Conservation (phyloP, 2,329 filamentous ascomycete genomes). For the Emmonsiellopsis sp. region DNA sequence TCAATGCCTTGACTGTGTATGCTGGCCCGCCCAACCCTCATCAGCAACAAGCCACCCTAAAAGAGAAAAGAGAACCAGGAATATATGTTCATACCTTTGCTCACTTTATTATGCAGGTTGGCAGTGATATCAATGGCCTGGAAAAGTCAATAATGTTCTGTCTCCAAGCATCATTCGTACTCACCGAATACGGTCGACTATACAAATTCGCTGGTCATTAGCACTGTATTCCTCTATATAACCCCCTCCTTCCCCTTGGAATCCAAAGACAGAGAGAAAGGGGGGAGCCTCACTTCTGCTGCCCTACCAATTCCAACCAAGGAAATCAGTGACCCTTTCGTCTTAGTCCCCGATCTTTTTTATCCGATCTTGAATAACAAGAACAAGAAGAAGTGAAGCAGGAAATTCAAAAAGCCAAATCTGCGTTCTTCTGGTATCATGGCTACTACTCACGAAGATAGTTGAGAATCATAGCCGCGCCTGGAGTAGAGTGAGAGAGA, state of each 20-base stretch:
- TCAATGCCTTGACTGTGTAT: constrained; percentile 51
- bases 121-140: constrained; percentile 50
- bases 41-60: background rate
- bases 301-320: background rate
- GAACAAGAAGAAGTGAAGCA: background rate
- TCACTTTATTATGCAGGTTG: constrained; percentile 53
- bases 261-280: background rate
- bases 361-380: background rate
- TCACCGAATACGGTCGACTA: constrained; percentile 47
- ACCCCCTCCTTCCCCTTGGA: background rate
- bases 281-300: constrained; percentile 1
- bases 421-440: background rate
- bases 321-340: background rate
- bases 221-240: no score
- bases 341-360: no score
- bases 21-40: constrained; percentile 26
- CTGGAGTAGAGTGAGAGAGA: constrained; percentile 15
- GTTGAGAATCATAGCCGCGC: constrained; percentile 37
- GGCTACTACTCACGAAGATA: constrained; percentile 39
- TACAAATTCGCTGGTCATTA: background rate
- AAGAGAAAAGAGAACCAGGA: background rate
- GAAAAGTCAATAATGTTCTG: background rate
- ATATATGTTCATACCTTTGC: constrained; percentile 37
- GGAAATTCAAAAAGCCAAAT: background rate
- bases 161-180: constrained; percentile 7